Percentiles rank a stretch among this genome's conserved stretches.
Conservation (phyloP, 495 filamentous ascomycete genomes). For the Lasiosphaeria ovina region DNA sequence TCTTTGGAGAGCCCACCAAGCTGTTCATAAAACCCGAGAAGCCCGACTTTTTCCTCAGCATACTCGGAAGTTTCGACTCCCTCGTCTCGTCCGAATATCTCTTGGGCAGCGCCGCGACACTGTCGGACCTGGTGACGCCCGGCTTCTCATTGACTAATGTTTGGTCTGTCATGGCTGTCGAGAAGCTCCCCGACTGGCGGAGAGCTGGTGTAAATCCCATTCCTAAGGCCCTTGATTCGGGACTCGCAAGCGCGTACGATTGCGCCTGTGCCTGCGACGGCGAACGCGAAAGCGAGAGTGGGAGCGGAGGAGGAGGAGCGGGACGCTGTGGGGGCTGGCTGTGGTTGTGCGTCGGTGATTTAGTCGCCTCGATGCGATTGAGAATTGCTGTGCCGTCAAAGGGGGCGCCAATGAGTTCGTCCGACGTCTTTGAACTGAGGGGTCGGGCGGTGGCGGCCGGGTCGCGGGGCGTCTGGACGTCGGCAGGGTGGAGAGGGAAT, state of each 20-base stretch:
- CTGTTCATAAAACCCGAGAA: constrained; percentile 95
- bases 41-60: constrained; percentile 83
- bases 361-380: constrained; percentile 62
- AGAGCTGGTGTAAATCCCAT: constrained; percentile 44
- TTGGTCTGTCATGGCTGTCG: constrained; percentile 49
- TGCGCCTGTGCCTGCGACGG: neutral
- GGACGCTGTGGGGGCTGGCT: constrained; percentile 33
- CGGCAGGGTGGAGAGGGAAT: neutral
- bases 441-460: constrained; percentile 37
- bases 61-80: constrained; percentile 52
- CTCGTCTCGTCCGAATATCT: constrained; percentile 83
- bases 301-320: constrained; percentile 46
- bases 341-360: constrained; percentile 39
- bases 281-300: constrained; percentile 36
- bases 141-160: constrained; percentile 47
- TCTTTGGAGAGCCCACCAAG: constrained; percentile 84
- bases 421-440: constrained; percentile 60
- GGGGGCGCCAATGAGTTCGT: constrained; percentile 69
- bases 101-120: constrained; percentile 62
- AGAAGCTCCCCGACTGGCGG: constrained; percentile 80
- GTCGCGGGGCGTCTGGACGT: constrained; percentile 18
- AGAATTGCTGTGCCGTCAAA: constrained; percentile 69
- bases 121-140: constrained; percentile 52
- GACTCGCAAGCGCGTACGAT: constrained; percentile 46
- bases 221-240: constrained; percentile 55